A percentile compares a stretch with the other conserved stretches of the same genome.
Conservation (phyloP, 1,284 basidiomycete genomes). For the Ustilago shanxiensis region DNA sequence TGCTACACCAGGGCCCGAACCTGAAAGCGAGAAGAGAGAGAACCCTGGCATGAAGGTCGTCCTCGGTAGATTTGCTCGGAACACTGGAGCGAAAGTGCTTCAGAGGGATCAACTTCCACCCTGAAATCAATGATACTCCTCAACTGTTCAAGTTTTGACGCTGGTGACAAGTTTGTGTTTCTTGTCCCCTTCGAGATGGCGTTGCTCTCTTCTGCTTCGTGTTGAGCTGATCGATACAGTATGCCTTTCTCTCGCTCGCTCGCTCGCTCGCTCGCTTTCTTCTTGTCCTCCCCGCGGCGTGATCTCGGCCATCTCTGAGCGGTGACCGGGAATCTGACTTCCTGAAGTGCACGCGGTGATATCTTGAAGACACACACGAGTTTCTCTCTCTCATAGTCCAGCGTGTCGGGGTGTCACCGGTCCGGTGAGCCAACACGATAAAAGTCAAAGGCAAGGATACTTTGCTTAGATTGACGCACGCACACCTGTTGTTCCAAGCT, state of each 20-base stretch:
- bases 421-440: slow-evolving; percentile 7
- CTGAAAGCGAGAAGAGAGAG: not conserved
- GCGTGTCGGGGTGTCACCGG: slow-evolving; percentile 5
- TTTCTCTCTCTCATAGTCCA: not conserved
- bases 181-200: not conserved
- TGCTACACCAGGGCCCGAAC: not conserved
- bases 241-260: too few species aligned
- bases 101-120: too few species aligned
- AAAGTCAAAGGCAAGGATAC: too few species aligned
- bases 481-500: not conserved
- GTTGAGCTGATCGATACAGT: not conserved
- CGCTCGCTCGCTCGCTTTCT: not conserved
- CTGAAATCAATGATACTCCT: not conserved
- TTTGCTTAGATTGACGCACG: not conserved
- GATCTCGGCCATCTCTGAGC: slow-evolving; percentile 12
- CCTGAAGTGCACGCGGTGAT: not conserved
- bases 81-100: not conserved
- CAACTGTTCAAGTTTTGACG: too few species aligned
- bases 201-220: not conserved
- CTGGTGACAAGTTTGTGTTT: not conserved
- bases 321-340: slow-evolving; percentile 18
- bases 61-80: not conserved
- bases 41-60: slow-evolving; percentile 5
- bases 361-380: not conserved
- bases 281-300: slow-evolving; percentile 10